A percentile compares a stretch with the other conserved stretches of the same genome.
Evolutionary conservation across 495 filamentous ascomycete genomes (phyloP).

Genomic region (Annulohypoxylon stygium): DNA sequence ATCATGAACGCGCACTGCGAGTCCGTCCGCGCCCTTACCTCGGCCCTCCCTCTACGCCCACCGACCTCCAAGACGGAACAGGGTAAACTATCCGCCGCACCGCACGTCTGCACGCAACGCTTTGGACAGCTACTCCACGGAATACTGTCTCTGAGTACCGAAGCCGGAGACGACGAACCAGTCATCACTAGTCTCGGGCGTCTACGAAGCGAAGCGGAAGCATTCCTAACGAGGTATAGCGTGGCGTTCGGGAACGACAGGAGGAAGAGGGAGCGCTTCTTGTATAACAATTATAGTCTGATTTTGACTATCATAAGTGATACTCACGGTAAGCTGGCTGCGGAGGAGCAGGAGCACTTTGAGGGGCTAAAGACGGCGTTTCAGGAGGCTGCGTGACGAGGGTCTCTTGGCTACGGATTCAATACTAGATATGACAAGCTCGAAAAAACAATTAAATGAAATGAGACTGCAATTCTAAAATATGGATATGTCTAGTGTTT

Average conservation of each 20-base stretch:
- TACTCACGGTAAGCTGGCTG: constrained; percentile 81
- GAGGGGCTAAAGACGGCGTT: constrained; percentile 67
- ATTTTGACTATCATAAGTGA: constrained; percentile 92
- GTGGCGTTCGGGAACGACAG: constrained; percentile 74
- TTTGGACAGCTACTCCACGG: constrained; percentile 92
- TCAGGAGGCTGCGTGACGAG: constrained; percentile 52
- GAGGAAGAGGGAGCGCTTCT: constrained; percentile 85
- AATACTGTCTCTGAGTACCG: constrained; percentile 82
- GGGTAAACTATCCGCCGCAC: constrained; percentile 81
- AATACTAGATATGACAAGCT: constrained; percentile 9
- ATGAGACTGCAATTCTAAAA: constrained; percentile 30
- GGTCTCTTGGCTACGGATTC: background rate
- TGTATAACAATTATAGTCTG: constrained; percentile 94
- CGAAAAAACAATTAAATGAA: constrained; percentile 2
- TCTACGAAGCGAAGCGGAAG: constrained; percentile 81
- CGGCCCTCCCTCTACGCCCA: constrained; percentile 59
- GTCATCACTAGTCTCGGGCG: constrained; percentile 82
- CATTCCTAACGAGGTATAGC: constrained; percentile 74
- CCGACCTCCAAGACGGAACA: constrained; percentile 69
- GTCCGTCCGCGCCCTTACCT: constrained; percentile 74
- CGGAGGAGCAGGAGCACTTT: constrained; percentile 78
- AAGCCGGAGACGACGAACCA: constrained; percentile 93
- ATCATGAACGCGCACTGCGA: constrained; percentile 95
- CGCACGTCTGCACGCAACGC: constrained; percentile 89
- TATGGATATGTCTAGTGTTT: background rate